Conservation (phyloP, 1,284 basidiomycete species). For the Ganoderma resinaceum region DNA sequence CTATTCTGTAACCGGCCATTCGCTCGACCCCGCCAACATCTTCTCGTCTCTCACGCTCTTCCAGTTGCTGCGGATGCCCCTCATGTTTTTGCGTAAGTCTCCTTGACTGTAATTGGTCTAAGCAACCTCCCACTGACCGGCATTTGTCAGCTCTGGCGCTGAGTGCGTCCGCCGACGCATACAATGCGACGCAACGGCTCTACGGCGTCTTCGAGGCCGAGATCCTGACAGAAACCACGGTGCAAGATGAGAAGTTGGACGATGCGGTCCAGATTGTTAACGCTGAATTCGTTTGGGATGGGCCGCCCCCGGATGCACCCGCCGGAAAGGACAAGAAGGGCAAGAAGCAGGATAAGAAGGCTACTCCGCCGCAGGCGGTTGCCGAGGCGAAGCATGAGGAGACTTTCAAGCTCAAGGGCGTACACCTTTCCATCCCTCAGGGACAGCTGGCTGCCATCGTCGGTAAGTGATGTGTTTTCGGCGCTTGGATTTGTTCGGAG, state of each 20-base stretch:
- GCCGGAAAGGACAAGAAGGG: slow-evolving; percentile 44
- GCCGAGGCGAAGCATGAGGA: slow-evolving; percentile 41
- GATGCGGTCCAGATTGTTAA: slow-evolving; percentile 70
- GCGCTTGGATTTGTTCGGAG: background rate
- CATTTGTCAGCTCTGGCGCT: slow-evolving; percentile 68
- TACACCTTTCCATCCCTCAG: slow-evolving; percentile 71
- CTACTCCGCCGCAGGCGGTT: slow-evolving; percentile 16
- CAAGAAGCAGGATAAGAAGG: slow-evolving; percentile 34
- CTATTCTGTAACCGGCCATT: slow-evolving; percentile 76
- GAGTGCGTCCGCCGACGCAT: slow-evolving; percentile 80
- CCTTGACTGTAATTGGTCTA: background rate
- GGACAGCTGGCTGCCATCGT: slow-evolving; percentile 85
- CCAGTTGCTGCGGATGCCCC: slow-evolving; percentile 75
- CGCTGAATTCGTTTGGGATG: slow-evolving; percentile 88
- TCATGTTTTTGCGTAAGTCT: slow-evolving; percentile 75
- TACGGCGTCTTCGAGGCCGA: slow-evolving; percentile 83
- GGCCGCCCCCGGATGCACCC: slow-evolving; percentile 63
- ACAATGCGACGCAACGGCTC: slow-evolving; percentile 76
- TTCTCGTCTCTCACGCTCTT: slow-evolving; percentile 89
- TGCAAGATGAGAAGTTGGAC: slow-evolving; percentile 57
- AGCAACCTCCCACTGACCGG: slow-evolving; percentile 1
- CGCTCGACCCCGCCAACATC: slow-evolving; percentile 72
- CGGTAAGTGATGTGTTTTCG: slow-evolving; percentile 56
- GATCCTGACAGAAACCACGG: slow-evolving; percentile 61
- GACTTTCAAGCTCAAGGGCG: slow-evolving; percentile 63